A percentile compares a stretch with the other conserved stretches of the same genome.
Evolutionary conservation across 306 rosid genomes (phyloP).

Genomic region (Dryas alaskensis): DNA sequence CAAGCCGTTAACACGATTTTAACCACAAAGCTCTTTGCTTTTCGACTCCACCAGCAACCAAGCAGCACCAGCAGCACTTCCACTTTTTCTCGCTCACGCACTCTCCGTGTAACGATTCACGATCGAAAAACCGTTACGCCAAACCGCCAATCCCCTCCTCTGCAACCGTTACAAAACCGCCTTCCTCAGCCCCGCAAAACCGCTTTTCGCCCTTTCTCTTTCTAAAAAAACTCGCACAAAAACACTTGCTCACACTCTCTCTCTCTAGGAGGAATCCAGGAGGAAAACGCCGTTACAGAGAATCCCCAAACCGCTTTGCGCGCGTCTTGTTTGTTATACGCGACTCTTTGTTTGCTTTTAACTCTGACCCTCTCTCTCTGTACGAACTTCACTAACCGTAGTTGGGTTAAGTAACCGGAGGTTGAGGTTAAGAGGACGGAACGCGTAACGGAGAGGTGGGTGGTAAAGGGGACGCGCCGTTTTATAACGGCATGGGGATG

Average conservation of each 20-base stretch:
- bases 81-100: not conserved
- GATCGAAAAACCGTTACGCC: slow-evolving; percentile 33
- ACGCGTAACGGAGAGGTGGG: slow-evolving; percentile 22
- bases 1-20: slow-evolving; percentile 11
- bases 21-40: slow-evolving; percentile 26
- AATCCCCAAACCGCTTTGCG: slow-evolving; percentile 41
- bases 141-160: slow-evolving; percentile 15
- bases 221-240: not conserved
- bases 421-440: slow-evolving; percentile 3
- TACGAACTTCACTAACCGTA: slow-evolving; percentile 32
- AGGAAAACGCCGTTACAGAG: slow-evolving; percentile 47
- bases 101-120: slow-evolving; percentile 20
- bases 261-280: slow-evolving; percentile 28
- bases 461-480: slow-evolving; percentile 17
- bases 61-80: not conserved
- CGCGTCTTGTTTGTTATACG: slow-evolving; percentile 52
- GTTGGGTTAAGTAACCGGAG: slow-evolving; percentile 28
- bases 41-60: slow-evolving; percentile 22
- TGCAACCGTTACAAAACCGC: slow-evolving; percentile 40
- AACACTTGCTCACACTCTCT: slow-evolving; percentile 10
- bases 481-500: slow-evolving; percentile 12
- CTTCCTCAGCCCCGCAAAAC: slow-evolving; percentile 28
- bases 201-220: slow-evolving; percentile 11
- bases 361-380: slow-evolving; percentile 15
- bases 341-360: slow-evolving; percentile 31